Evolutionary conservation across 78 protist species (phyloP).

Genomic region (Protostelium mycophagum): DNA sequence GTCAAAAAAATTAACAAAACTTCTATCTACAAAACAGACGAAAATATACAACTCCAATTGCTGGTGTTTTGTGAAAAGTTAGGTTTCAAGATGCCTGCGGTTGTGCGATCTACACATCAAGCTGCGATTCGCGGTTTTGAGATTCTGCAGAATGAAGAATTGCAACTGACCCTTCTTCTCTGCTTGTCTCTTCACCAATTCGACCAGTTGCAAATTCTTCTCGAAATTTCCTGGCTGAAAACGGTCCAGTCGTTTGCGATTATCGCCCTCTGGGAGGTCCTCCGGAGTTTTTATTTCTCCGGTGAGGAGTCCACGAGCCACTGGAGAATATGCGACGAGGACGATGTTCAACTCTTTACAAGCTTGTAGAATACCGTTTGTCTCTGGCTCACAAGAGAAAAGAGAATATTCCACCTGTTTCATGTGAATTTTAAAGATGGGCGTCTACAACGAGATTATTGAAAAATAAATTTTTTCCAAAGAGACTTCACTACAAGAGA

Average conservation of each 20-base stretch:
- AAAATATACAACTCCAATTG: no score
- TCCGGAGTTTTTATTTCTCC: neutral
- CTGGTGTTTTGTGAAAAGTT: no score
- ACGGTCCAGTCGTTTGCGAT: neutral
- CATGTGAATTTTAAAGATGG: no score
- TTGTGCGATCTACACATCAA: no score
- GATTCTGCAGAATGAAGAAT: no score
- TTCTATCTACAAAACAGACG: no score
- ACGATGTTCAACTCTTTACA: slow-evolving; percentile 11
- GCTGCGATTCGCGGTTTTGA: no score
- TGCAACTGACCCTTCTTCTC: neutral
- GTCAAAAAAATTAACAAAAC: no score
- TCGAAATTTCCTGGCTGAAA: neutral
- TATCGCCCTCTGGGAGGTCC: slow-evolving; percentile 1
- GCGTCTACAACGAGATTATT: no score
- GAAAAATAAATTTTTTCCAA: no score
- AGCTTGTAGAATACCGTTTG: slow-evolving; percentile 9
- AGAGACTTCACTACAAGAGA: no score
- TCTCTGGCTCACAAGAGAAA: slow-evolving; percentile 11
- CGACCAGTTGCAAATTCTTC: neutral
- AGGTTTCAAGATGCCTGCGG: no score
- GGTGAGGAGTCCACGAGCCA: slow-evolving; percentile 33
- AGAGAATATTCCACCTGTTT: slow-evolving; percentile 19
- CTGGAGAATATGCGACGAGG: slow-evolving; percentile 21
- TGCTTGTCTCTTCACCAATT: neutral